Base-by-base conservation (phyloP, 148 eudicot species). In the Chenopodium suecicum region DNA sequence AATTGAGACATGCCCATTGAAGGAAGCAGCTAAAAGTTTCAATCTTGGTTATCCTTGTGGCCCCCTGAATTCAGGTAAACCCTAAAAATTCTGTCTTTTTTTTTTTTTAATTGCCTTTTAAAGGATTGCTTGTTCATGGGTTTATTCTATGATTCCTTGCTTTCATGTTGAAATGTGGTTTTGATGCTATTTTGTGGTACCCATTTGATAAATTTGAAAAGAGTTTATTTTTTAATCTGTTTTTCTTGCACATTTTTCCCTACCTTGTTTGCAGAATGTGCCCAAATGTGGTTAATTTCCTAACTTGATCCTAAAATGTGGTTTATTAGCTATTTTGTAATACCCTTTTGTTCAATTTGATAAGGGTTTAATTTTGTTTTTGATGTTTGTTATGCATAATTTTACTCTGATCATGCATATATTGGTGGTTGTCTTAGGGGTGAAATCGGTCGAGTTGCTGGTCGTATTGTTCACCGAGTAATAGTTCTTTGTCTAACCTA, bases 111-210 rank as follows among this genome's bases (percentile, higher is more conserved):
- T 72, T 50, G 46, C 54, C 56, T 74, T 87, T 85, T 17, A 69
- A 20, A 75, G 41, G 83, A 83, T 93, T 90, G 88, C 95, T 92
- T 92, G 90, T 22, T 65, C 65, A 47, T 69, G 86, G 74, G 92
- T 88, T 83, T 89, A 93, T 93, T 86, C 92, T 80, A 72, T 82
- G 62, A 84, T 85, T 79, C 77, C 31, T 65, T 74, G 34, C 79
- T 88, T 85, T 56, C 23, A 70, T 46, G 12, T 37, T 4, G 32
- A 46, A 83, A 77, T 83, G 73, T 70, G 70, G 37, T 79, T 75
- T 44, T 34, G 68, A 41, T 6, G 79, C 37, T 67, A 52, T 29
- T 54, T 81, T 54, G 65, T 44, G 68, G 46, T 75, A 75, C 74
- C 83, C 79, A 67, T 81, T 66, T 81, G 74, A 14, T n/a, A 31